These are phyloP conservation scores for Cercospora brassicicola DNA, from an alignment of 2,329 filamentous ascomycete species.

Conservation along the genomic window DNA sequence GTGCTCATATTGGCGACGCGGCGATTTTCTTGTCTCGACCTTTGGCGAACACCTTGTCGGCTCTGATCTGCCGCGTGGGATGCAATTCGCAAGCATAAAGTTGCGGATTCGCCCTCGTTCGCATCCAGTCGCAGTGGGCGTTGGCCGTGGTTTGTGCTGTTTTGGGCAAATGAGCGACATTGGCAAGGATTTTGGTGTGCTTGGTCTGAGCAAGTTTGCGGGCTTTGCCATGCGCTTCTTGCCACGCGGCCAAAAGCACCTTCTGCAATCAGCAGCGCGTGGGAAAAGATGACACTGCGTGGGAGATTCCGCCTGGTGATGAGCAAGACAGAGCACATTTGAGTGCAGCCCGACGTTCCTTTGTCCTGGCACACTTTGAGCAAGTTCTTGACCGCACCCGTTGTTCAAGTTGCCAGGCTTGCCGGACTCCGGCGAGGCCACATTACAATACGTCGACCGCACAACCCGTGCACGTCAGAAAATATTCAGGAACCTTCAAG, in stretches of 20 bases:
- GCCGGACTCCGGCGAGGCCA: not conserved
- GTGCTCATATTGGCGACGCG: constrained; percentile 7
- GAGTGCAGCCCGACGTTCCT: constrained; percentile 8
- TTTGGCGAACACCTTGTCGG: not conserved
- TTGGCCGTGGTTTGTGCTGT: not conserved
- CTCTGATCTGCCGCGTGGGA: constrained; percentile 2
- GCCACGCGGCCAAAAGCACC: not conserved
- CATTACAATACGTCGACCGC: not conserved
- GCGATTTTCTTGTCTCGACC: not conserved
- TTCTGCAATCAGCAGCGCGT: not conserved
- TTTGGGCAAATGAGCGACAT: constrained; percentile 4
- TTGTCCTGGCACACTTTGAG: not conserved
- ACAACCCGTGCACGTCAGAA: not conserved
- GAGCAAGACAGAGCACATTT: constrained; percentile 16
- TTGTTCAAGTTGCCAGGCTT: not conserved
- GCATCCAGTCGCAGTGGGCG: not conserved
- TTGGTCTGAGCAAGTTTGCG: constrained; percentile 17
- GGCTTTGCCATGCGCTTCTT: not conserved
- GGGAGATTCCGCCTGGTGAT: not conserved
- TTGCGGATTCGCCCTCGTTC: constrained; percentile 3
- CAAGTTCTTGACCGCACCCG: not conserved
- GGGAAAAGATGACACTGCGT: not conserved
- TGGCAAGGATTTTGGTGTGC: not conserved
- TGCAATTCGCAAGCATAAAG: not conserved
- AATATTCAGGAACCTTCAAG: not conserved